A percentile compares a stretch with the other conserved stretches of the same genome.
Evolutionary conservation across 352 stramenopile genomes (phyloP).

Genomic region (Pythium brachiatum): DNA sequence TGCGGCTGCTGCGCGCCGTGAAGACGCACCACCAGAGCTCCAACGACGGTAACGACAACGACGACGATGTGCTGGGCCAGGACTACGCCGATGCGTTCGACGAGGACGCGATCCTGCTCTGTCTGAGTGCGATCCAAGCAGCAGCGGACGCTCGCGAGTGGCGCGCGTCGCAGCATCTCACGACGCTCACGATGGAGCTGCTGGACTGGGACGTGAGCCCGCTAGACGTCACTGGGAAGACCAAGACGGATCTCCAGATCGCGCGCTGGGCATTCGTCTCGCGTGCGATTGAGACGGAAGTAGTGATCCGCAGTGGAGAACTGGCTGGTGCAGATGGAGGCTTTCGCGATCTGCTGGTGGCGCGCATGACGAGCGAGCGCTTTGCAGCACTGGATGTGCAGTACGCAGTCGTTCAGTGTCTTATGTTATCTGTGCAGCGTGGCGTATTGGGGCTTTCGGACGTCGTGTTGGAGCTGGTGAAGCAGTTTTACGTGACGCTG

Average conservation of each 20-base stretch:
- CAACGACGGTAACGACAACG: background rate
- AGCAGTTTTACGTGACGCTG: slow-evolving; percentile 77
- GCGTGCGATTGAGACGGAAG: slow-evolving; percentile 9
- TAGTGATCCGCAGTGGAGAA: no score
- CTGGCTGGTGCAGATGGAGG: background rate
- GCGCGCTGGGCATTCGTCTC: slow-evolving; percentile 16
- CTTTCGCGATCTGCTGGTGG: slow-evolving; percentile 1
- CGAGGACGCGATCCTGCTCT: slow-evolving; percentile 20
- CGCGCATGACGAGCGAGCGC: slow-evolving; percentile 17
- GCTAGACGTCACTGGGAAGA: slow-evolving; percentile 11
- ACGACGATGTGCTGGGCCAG: background rate
- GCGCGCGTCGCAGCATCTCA: slow-evolving; percentile 2
- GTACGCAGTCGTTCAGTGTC: slow-evolving; percentile 16
- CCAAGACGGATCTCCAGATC: slow-evolving; percentile 15
- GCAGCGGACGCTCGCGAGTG: slow-evolving; percentile 4
- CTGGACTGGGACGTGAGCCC: slow-evolving; percentile 15
- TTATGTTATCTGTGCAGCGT: background rate
- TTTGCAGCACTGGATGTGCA: slow-evolving; percentile 27
- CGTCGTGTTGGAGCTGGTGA: slow-evolving; percentile 42
- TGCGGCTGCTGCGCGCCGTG: slow-evolving; percentile 24
- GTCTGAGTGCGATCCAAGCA: slow-evolving; percentile 23
- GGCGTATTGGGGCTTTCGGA: slow-evolving; percentile 21
- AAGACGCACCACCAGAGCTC: slow-evolving; percentile 11
- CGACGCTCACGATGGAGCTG: slow-evolving; percentile 18
- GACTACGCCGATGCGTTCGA: slow-evolving; percentile 21